Evolutionary conservation across 164 flowering plant species (phyloP).

Genomic region (Saururus chinensis): DNA sequence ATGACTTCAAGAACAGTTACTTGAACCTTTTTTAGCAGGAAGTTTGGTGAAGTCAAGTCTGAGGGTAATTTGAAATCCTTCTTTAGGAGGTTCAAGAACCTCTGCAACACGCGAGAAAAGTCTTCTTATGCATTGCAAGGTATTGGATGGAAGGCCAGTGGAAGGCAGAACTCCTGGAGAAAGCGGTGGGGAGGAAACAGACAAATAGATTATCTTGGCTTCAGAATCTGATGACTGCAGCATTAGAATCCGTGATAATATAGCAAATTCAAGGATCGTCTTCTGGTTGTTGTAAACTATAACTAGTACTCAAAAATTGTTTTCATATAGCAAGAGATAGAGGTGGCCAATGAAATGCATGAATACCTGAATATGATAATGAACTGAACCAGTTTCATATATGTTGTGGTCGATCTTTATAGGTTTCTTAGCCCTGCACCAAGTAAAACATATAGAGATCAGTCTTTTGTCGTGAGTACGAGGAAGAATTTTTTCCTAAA

Average conservation of each 20-base stretch:
- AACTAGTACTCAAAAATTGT: too few relatives aligned
- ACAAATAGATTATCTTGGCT: conserved; percentile 41
- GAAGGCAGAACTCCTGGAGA: conserved; percentile 26
- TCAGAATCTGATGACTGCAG: conserved; percentile 53
- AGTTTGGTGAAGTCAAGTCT: conserved; percentile 40
- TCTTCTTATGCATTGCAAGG: conserved; percentile 28
- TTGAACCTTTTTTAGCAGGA: conserved; percentile 52
- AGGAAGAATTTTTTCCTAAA: too few relatives aligned
- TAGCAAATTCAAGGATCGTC: neutral
- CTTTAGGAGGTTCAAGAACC: conserved; percentile 47
- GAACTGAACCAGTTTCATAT: conserved; percentile 75
- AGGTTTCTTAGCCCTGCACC: conserved; percentile 44
- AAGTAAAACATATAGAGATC: neutral
- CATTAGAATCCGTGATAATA: neutral
- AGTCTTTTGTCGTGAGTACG: neutral
- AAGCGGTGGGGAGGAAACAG: conserved; percentile 51
- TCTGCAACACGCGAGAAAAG: conserved; percentile 37
- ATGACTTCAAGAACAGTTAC: neutral
- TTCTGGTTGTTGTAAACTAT: neutral
- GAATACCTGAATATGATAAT: conserved; percentile 69
- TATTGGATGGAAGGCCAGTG: conserved; percentile 25
- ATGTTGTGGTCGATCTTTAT: conserved; percentile 62
- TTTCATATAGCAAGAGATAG: neutral
- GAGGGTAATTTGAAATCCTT: conserved; percentile 68
- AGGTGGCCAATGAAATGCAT: neutral